Evolutionary conservation across 2,329 filamentous ascomycete species (phyloP), one percentile per base, ranked within the genome.

Genomic region (Madurella fahalii): DNA sequence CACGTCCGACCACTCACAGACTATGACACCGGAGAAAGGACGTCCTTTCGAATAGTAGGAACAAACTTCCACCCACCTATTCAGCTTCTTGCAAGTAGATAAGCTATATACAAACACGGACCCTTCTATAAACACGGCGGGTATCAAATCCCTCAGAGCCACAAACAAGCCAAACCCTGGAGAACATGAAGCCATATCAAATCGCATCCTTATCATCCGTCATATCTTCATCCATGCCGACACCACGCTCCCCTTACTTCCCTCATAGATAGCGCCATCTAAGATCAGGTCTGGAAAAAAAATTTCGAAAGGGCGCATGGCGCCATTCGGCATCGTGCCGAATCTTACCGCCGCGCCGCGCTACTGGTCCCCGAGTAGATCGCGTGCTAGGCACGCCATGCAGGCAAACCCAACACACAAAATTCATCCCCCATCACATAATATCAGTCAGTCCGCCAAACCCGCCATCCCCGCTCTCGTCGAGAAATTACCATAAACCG

Each of bases 401-500:
- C 34, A 15, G 34, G 34, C 34, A 37, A 4, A 11, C 9, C 9
- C 34, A 15, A 9, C 34, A 37, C 34, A 37, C 34, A 37, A 11
- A 15, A 37, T 37, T 37, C 34, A 4, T 12, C 11, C 34, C 4
- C 11, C 11, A 37, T 37, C 34, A 11, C 9, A 11, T 15, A 37
- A 37, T 11, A 4, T 15, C 34, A 37, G 13, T 15, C 34, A 61
- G 9, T 63, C 61, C 25, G 46, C 62, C 50, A 68, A 53, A 9
- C 64, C 62, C 3, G 65, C 65, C 65, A 69, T 68, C 0, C 63
- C 63, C 37, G 66, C 61, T 17, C 62, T 62, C 39, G 63, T 59
- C 25, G 59, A 62, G 43, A 66, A 68, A 13, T 67, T 72, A 7
- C 80, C 78, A 58, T 81, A 81, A 69, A 81, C 78, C 25, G 25